Evolutionary conservation across 129 eudicot genomes (phyloP).

Genomic region (sunflower (Helianthus annuus)): DNA sequence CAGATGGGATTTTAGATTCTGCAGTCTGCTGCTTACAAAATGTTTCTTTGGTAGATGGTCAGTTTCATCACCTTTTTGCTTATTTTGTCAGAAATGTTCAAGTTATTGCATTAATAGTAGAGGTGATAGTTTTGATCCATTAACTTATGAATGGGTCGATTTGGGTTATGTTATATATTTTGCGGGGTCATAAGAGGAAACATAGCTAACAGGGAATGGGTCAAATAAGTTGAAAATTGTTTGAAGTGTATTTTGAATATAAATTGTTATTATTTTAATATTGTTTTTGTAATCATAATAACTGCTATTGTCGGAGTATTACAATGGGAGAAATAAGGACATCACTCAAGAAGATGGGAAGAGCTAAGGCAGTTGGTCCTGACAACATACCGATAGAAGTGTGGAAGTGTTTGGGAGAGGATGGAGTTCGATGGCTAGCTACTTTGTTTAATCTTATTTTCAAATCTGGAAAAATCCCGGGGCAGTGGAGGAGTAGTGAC

Average conservation of each 20-base stretch:
- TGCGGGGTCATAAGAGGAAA: background rate
- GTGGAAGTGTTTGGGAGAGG: too few relatives aligned
- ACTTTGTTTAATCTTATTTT: too few relatives aligned
- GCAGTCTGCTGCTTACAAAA: constrained; percentile 61
- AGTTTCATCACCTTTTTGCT: constrained; percentile 29
- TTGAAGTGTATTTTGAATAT: background rate
- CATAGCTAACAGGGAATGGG: background rate
- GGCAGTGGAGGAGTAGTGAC: too few relatives aligned
- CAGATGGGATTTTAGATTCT: constrained; percentile 73
- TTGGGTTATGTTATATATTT: background rate
- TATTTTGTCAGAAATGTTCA: background rate
- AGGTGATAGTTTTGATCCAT: background rate
- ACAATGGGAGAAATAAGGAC: too few relatives aligned
- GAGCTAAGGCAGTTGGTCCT: too few relatives aligned
- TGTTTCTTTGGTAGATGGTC: constrained; percentile 51
- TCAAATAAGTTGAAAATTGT: constrained; percentile 1
- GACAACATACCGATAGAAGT: too few relatives aligned
- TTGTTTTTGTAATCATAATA: constrained; percentile 8
- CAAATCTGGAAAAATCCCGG: too few relatives aligned
- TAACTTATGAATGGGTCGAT: background rate
- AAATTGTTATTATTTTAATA: background rate
- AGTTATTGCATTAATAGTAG: background rate
- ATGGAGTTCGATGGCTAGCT: too few relatives aligned
- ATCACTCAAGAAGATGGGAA: too few relatives aligned
- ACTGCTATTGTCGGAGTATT: too few relatives aligned